Percentiles rank a stretch among this genome's conserved stretches.
These are phyloP conservation scores for Chaetomiaceae sp. DNA, from an alignment of 2,329 filamentous ascomycete genomes.

Conservation along the genomic window DNA sequence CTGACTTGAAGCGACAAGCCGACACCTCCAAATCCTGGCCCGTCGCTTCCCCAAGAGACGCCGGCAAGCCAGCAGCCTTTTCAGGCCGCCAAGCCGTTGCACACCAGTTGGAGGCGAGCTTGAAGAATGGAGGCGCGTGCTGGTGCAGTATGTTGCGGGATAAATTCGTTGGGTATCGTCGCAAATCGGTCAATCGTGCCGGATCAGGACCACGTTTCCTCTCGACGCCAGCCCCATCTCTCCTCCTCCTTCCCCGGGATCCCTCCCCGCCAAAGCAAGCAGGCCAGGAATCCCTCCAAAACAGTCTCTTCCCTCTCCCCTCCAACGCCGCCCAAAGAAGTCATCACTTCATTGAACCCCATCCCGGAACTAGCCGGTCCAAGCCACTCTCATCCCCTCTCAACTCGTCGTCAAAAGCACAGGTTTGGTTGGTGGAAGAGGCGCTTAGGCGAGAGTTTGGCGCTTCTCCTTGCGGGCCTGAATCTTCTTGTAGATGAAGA, in stretches of 20 bases:
- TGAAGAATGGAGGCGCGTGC: background rate
- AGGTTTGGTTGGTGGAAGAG: background rate
- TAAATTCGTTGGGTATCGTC: slow-evolving; percentile 17
- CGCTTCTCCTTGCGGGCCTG: slow-evolving; percentile 28
- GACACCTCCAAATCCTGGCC: background rate
- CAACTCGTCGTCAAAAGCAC: background rate
- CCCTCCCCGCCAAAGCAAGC: slow-evolving; percentile 12
- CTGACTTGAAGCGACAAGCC: background rate
- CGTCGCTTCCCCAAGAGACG: background rate
- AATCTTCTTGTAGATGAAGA: slow-evolving; percentile 41
- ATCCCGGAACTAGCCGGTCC: slow-evolving; percentile 12
- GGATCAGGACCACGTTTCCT: background rate
- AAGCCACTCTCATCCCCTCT: background rate
- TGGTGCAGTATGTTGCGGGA: slow-evolving; percentile 2
- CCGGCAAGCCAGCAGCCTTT: background rate
- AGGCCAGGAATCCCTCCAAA: slow-evolving; percentile 13
- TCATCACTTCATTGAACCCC: slow-evolving; percentile 23
- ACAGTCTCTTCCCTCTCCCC: background rate
- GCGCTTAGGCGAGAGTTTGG: slow-evolving; percentile 24
- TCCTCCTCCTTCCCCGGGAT: background rate
- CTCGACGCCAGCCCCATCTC: slow-evolving; percentile 2
- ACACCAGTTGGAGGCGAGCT: background rate
- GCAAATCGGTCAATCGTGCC: slow-evolving; percentile 11
- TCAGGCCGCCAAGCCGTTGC: slow-evolving; percentile 1
- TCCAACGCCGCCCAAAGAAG: background rate